These are phyloP conservation scores for Pseudogymnoascus sp. DNA, from an alignment of 2,329 filamentous ascomycete species.

Conservation along the genomic window DNA sequence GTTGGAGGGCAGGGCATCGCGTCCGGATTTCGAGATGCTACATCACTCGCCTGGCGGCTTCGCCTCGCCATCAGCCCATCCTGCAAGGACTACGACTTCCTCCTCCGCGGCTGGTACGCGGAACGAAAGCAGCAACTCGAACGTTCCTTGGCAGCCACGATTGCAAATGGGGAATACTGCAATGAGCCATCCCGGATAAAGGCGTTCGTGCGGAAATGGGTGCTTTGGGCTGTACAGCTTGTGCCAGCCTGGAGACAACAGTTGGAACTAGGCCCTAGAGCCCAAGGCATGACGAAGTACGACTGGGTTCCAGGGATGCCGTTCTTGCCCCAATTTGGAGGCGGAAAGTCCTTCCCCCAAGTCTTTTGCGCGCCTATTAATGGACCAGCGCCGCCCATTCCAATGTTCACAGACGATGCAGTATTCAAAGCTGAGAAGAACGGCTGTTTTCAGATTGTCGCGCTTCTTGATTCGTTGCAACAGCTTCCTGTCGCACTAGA, in stretches of 20 bases:
- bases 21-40: constrained; percentile 35
- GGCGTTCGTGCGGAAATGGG: constrained; percentile 29
- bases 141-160: constrained; percentile 30
- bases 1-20: constrained; percentile 38
- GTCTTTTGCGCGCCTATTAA: constrained; percentile 27
- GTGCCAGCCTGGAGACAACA: constrained; percentile 27
- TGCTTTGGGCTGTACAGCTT: constrained; percentile 30
- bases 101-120: constrained; percentile 30
- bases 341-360: constrained; percentile 31
- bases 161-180: constrained; percentile 31
- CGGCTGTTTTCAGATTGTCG: constrained; percentile 30
- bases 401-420: constrained; percentile 30
- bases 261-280: constrained; percentile 28
- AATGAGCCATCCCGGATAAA: constrained; percentile 28
- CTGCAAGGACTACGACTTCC: constrained; percentile 18
- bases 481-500: background rate
- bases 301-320: constrained; percentile 26
- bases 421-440: constrained; percentile 26
- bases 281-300: constrained; percentile 30
- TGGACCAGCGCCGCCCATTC: constrained; percentile 10
- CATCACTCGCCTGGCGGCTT: constrained; percentile 33
- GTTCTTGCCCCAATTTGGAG: constrained; percentile 27
- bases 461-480: constrained; percentile 20
- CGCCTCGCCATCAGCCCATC: constrained; percentile 24
- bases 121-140: constrained; percentile 35